These are phyloP conservation scores for Beauveria scarabaeidicola DNA, from an alignment of 2,329 filamentous ascomycete genomes.

Conservation along the genomic window DNA sequence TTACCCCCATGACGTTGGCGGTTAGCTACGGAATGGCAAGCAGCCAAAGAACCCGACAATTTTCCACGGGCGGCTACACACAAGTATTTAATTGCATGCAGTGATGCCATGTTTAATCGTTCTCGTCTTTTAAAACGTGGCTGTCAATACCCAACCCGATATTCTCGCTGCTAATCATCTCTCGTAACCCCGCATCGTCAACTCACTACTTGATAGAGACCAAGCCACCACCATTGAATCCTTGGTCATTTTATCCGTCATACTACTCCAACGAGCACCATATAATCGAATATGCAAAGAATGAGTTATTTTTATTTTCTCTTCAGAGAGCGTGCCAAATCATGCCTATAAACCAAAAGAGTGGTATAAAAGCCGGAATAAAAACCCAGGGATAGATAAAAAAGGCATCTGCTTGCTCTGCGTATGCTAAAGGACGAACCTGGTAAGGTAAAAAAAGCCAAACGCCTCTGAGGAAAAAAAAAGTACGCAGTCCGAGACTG, in stretches of 20 bases:
- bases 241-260: background rate
- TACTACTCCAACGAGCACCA: background rate
- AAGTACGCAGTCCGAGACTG: background rate
- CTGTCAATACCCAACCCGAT: background rate
- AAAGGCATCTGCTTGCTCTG: background rate
- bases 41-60: background rate
- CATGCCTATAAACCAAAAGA: background rate
- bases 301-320: background rate
- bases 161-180: background rate
- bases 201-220: background rate
- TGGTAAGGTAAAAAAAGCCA: background rate
- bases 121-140: background rate
- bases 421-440: background rate
- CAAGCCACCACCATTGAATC: background rate
- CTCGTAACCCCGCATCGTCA: background rate
- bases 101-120: no score
- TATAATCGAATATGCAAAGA: no score
- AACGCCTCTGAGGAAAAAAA: background rate
- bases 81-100: background rate
- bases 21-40: background rate
- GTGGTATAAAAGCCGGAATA: background rate
- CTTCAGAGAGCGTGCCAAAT: background rate
- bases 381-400: background rate
- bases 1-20: background rate
- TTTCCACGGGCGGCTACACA: background rate